A percentile compares a stretch with the other conserved stretches of the same genome.
Evolutionary conservation across 2,329 filamentous ascomycete species (phyloP).

Genomic region (Exophiala viscosa): DNA sequence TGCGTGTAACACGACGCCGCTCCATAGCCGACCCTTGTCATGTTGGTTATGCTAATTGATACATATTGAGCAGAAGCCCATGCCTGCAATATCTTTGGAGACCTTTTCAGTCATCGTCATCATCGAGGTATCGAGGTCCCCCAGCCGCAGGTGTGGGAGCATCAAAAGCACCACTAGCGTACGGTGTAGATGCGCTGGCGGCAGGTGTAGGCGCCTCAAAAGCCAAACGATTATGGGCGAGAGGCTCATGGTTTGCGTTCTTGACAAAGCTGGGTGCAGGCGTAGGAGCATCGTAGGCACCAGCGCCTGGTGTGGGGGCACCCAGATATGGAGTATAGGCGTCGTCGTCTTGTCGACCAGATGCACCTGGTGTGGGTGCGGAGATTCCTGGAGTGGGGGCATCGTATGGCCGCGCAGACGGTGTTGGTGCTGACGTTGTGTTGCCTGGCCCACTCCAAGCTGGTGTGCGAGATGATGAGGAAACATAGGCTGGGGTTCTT

Average conservation of each 20-base stretch:
- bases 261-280: constrained; percentile 38
- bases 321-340: constrained; percentile 46
- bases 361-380: constrained; percentile 67
- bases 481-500: constrained; percentile 73
- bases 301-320: constrained; percentile 44
- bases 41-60: too few species aligned
- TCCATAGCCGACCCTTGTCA: too few species aligned
- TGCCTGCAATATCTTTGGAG: too few species aligned
- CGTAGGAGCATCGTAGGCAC: constrained; percentile 47
- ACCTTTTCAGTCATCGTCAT: constrained; percentile 24
- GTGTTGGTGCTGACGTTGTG: constrained; percentile 31
- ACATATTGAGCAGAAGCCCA: too few species aligned
- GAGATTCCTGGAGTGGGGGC: constrained; percentile 68
- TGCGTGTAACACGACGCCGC: too few species aligned
- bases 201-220: constrained; percentile 30
- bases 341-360: constrained; percentile 45
- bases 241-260: constrained; percentile 24
- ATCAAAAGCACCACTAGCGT: constrained; percentile 45
- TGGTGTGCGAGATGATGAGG: constrained; percentile 48
- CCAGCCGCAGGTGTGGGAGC: constrained; percentile 40
- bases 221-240: constrained; percentile 22
- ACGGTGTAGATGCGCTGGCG: constrained; percentile 56
- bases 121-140: constrained; percentile 28
- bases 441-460: constrained; percentile 36
- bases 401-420: constrained; percentile 55